Base-by-base conservation (phyloP, 2,329 filamentous ascomycete species). In the Fusarium decemcellulare region DNA sequence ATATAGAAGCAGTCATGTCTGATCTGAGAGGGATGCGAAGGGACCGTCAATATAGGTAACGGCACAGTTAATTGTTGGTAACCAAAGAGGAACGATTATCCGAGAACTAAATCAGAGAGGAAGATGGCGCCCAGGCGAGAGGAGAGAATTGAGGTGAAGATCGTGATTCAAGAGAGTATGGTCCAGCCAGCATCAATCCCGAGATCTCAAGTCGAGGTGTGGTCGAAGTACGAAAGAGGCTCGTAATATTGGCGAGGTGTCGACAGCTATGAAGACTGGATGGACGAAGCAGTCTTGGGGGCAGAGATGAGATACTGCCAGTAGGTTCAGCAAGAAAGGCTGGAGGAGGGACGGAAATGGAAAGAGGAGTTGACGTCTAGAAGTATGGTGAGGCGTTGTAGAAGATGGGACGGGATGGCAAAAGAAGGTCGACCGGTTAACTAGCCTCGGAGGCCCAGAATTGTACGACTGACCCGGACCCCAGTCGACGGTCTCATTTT, bases 1-100 rank as follows among this genome's bases (percentile, higher is more conserved):
- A 81, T 39, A 77, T 67, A 51, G 81, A 80, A 40, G 79, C 75
- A 63, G 79, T 82, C 80, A 84, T 83, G 59, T 74, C 78, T 67
- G 60, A 58, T 39, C 40, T 63, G 55, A 57, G 34, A 36, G 37
- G 37, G 46, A 58, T 11, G 44, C 59, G 40, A 43, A 40, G 54
- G 47, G 37, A 37, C 27, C 14, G 58, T 43, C 16, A 46, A 46
- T 43, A 15, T 23, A 36, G 30, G 62, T 39, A 37, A 36, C 6
- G 53, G 51, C 10, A 57, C 40, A 36, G 36, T 53, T 51, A 37
- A 37, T 30, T 43, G 30, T 34, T 37, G 12, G 23, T 8, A 18
- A 42, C 32, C 36, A 42, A 59, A 37, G 51, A 18, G 51, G 34
- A 16, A 23, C 10, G 7, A 29, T 40, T 34, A 16, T 58, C 55